These are phyloP conservation scores for Phytophthora pistaciae DNA, from an alignment of 352 stramenopile genomes.

Conservation along the genomic window DNA sequence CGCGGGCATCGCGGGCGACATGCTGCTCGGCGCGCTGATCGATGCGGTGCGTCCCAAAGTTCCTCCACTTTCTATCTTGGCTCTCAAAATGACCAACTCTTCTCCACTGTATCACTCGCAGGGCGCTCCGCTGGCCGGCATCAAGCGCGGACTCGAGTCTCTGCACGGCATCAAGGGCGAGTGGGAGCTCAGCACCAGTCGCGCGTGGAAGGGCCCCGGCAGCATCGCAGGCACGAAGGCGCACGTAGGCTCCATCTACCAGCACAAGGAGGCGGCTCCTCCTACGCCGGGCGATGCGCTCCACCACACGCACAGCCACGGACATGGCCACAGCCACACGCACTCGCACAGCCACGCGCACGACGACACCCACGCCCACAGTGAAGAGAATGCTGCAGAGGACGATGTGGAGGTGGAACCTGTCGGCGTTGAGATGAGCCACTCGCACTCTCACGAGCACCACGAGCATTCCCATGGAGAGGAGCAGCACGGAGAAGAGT, in stretches of 20 bases:
- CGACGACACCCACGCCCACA: conserved; percentile 28
- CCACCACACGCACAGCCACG: conserved; percentile 31
- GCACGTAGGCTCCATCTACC: conserved; percentile 88
- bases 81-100: neutral
- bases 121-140: conserved; percentile 66
- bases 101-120: conserved; percentile 16
- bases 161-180: conserved; percentile 81
- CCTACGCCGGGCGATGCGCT: conserved; percentile 26
- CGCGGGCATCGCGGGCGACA: conserved; percentile 90
- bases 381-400: neutral
- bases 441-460: conserved; percentile 40
- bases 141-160: conserved; percentile 68
- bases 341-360: conserved; percentile 41
- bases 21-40: conserved; percentile 91
- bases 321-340: conserved; percentile 30
- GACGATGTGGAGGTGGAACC: conserved; percentile 3
- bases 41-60: conserved; percentile 68
- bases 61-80: neutral
- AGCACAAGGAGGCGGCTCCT: conserved; percentile 66
- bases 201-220: conserved; percentile 88
- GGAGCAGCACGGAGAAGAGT: too few relatives aligned
- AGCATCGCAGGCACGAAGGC: conserved; percentile 92
- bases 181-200: conserved; percentile 79
- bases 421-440: conserved; percentile 24
- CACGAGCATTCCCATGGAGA: conserved; percentile 1